Evolutionary conservation across 2,329 filamentous ascomycete species (phyloP).

Genomic region (Calonectria ilicicola): DNA sequence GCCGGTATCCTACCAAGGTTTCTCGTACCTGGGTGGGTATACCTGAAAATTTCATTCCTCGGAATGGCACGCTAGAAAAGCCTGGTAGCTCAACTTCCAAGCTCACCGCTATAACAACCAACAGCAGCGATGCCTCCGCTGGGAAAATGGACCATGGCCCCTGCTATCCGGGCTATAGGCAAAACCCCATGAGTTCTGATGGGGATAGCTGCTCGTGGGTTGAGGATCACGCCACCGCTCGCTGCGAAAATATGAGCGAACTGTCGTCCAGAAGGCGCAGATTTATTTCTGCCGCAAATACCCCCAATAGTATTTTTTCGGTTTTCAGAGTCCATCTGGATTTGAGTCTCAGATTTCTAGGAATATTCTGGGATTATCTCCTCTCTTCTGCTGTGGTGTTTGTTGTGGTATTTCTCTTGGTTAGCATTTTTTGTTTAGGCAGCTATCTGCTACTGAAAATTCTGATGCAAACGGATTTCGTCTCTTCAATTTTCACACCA

Average conservation of each 20-base stretch:
- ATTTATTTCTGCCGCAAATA: too few species aligned
- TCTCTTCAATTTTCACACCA: neutral
- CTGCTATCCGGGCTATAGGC: neutral
- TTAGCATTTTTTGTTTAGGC: neutral
- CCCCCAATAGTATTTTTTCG: neutral
- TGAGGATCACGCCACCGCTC: neutral
- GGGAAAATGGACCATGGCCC: neutral
- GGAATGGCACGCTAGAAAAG: neutral
- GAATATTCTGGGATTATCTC: neutral
- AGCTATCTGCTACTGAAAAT: neutral
- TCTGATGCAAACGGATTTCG: neutral
- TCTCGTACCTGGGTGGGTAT: neutral
- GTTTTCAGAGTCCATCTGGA: fast-evolving
- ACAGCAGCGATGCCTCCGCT: neutral
- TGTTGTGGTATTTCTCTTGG: neutral
- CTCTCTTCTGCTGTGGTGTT: neutral
- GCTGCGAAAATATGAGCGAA: too few species aligned
- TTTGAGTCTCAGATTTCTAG: too few species aligned
- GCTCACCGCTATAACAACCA: neutral
- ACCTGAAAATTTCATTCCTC: neutral
- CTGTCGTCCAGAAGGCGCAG: neutral
- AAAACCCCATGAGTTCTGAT: neutral
- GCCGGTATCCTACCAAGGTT: neutral
- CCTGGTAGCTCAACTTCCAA: neutral
- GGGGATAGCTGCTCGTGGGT: neutral